A percentile compares a stretch with the other conserved stretches of the same genome.
Evolutionary conservation across 345 rosid genomes (phyloP).

Genomic region (Cardamine occulta): DNA sequence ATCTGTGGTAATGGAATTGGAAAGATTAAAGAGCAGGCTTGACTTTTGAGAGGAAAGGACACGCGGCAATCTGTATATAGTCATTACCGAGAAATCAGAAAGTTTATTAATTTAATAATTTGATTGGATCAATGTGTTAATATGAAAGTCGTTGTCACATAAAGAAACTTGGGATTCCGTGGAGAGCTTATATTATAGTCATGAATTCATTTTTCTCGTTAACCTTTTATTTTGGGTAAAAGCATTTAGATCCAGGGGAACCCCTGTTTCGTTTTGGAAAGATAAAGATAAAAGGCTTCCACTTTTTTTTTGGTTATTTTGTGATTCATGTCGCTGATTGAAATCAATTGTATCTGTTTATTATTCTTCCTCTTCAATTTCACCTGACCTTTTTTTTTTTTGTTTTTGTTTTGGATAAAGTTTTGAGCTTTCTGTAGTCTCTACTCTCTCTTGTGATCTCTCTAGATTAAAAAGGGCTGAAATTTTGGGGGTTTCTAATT

Average conservation of each 20-base stretch:
- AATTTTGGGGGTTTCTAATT: constrained; percentile 22
- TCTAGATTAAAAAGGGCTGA: not conserved
- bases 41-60: constrained; percentile 8
- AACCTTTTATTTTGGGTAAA: constrained; percentile 15
- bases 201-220: not conserved
- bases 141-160: constrained; percentile 40
- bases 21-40: not conserved
- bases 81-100: constrained; percentile 3
- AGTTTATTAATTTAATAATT: not conserved
- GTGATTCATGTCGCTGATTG: constrained; percentile 29
- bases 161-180: constrained; percentile 41
- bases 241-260: constrained; percentile 43
- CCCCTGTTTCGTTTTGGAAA: constrained; percentile 41
- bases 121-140: constrained; percentile 43
- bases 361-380: constrained; percentile 17
- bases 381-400: constrained; percentile 29
- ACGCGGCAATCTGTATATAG: constrained; percentile 14
- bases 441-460: constrained; percentile 20
- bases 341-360: constrained; percentile 18
- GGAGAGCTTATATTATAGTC: not conserved
- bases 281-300: constrained; percentile 34
- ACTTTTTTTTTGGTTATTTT: constrained; percentile 12
- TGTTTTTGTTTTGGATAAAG: constrained; percentile 28
- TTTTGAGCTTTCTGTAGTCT: constrained; percentile 29
- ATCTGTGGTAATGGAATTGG: not conserved